These are phyloP conservation scores for Sporothrix protearum DNA, from an alignment of 2,329 filamentous ascomycete species.

Conservation along the genomic window DNA sequence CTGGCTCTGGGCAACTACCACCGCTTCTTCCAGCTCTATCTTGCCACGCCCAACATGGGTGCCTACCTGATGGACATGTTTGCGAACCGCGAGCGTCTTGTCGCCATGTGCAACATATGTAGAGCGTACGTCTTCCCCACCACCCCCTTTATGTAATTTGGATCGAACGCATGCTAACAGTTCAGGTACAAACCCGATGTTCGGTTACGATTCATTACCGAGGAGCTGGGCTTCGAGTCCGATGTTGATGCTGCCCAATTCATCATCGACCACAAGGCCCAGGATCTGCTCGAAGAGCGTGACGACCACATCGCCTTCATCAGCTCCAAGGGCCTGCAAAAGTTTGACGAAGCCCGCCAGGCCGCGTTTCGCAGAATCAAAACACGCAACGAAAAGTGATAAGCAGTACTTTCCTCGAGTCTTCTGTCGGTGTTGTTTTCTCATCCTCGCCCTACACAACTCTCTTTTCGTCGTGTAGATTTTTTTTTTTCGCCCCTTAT, in stretches of 20 bases:
- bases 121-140: constrained; percentile 69
- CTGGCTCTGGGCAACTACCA: constrained; percentile 94
- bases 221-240: constrained; percentile 93
- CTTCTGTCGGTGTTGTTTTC: constrained; percentile 32
- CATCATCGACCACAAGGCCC: constrained; percentile 73
- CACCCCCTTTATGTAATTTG: background rate
- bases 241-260: constrained; percentile 89
- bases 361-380: constrained; percentile 74
- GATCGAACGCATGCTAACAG: background rate
- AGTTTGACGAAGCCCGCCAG: constrained; percentile 71
- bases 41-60: constrained; percentile 93
- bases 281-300: constrained; percentile 72
- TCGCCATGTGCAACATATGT: constrained; percentile 87
- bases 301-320: constrained; percentile 69
- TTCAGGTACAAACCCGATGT: constrained; percentile 87
- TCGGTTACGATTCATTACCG: constrained; percentile 84
- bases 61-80: constrained; percentile 99
- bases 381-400: constrained; percentile 98
- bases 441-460: background rate
- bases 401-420: background rate
- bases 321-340: constrained; percentile 65
- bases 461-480: background rate
- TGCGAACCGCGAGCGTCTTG: constrained; percentile 85
- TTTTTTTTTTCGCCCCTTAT: background rate
- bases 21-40: constrained; percentile 94